These are phyloP conservation scores for Wickerhamiella dianesei DNA, from an alignment of 805 yeast genomes.

Conservation along the genomic window DNA sequence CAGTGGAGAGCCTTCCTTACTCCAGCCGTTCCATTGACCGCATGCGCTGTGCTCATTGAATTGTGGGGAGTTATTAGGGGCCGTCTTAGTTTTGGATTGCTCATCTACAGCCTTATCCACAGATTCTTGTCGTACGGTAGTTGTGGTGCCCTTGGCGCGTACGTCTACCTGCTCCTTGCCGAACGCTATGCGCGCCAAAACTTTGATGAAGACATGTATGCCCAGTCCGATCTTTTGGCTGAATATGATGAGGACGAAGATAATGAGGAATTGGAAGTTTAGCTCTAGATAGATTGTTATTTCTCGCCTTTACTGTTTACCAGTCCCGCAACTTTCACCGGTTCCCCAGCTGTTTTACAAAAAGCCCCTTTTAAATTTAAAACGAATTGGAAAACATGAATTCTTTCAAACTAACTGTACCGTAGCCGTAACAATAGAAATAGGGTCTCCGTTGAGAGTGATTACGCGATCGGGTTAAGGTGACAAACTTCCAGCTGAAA, in stretches of 20 bases:
- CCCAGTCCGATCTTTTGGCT: constrained; percentile 17
- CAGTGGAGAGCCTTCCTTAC: constrained; percentile 23
- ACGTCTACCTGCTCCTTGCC: constrained; percentile 17
- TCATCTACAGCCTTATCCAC: constrained; percentile 11
- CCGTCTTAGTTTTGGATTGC: constrained; percentile 3
- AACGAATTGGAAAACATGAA: not conserved
- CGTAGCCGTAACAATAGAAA: too few relatives aligned
- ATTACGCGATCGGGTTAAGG: too few relatives aligned
- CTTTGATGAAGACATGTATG: constrained; percentile 16
- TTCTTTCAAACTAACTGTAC: too few relatives aligned
- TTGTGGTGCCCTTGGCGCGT: constrained; percentile 20
- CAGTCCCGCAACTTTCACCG: not conserved
- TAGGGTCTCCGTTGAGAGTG: too few relatives aligned
- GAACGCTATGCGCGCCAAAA: constrained; percentile 19
- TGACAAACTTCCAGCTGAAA: too few relatives aligned
- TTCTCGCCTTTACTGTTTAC: not conserved
- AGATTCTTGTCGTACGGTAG: constrained; percentile 17
- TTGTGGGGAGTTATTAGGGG: constrained; percentile 3
- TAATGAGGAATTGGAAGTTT: constrained; percentile 16
- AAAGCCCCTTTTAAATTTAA: not conserved
- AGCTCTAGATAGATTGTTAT: not conserved
- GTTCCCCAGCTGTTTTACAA: not conserved
- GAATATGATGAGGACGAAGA: constrained; percentile 21
- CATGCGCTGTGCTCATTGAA: constrained; percentile 6
- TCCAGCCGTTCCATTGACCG: constrained; percentile 19